Percentiles rank a stretch among this genome's conserved stretches.
These are phyloP conservation scores for Diaporthe ilicicola DNA, from an alignment of 2,329 filamentous ascomycete genomes.

Conservation along the genomic window DNA sequence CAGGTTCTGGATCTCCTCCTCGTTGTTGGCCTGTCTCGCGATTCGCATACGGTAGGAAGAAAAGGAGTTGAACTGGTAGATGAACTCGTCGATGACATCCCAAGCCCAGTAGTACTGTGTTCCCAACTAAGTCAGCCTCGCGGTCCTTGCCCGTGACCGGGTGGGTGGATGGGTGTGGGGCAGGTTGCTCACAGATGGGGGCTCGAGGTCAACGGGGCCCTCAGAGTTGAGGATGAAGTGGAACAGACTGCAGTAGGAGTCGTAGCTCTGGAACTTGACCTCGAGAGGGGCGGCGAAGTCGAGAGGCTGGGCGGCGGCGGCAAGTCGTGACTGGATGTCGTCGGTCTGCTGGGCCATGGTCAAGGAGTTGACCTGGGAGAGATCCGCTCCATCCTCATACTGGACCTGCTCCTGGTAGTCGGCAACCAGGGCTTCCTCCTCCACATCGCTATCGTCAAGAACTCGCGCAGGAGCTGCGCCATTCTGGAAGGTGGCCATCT, in stretches of 20 bases:
- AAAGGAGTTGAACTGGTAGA: conserved; percentile 99
- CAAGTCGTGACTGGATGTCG: conserved; percentile 92
- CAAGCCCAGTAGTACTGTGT: conserved; percentile 97
- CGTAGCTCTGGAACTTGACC: conserved; percentile 98
- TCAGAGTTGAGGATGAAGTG: conserved; percentile 99
- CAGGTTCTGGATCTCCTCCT: conserved; percentile 90
- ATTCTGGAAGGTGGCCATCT: conserved; percentile 71
- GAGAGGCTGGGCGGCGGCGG: conserved; percentile 90
- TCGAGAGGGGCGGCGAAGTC: conserved; percentile 96
- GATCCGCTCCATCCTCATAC: conserved; percentile 85
- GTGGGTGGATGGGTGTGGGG: background rate
- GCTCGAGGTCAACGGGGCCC: conserved; percentile 96
- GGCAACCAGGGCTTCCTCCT: conserved; percentile 94
- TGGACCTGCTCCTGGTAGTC: conserved; percentile 97
- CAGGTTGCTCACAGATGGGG: conserved; percentile 80
- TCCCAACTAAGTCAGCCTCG: conserved; percentile 25
- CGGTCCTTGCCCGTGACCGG: background rate
- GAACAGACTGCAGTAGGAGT: conserved; percentile 99
- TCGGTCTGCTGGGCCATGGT: conserved; percentile 79
- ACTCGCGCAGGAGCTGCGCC: conserved; percentile 66
- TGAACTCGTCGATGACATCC: conserved; percentile 99
- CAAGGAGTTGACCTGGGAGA: conserved; percentile 77
- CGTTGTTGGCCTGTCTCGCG: conserved; percentile 82
- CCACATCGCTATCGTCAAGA: conserved; percentile 85
- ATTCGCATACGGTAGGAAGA: conserved; percentile 95